These are phyloP conservation scores for Stephania yunnanensis DNA, from an alignment of 164 flowering plant species.

Conservation along the genomic window DNA sequence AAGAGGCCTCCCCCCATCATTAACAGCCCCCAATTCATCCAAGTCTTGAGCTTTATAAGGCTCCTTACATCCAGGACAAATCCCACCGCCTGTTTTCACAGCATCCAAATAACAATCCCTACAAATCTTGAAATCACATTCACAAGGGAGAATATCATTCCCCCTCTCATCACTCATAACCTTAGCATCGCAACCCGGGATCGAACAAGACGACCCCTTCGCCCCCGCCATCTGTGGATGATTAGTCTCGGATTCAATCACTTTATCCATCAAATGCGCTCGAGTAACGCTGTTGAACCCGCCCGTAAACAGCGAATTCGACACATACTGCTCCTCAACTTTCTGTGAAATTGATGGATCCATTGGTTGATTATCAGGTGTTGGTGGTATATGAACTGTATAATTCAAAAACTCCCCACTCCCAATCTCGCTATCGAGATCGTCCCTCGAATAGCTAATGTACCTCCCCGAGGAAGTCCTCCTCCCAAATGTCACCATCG, in stretches of 20 bases:
- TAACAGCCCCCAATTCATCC: conserved; percentile 26
- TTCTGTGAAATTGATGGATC: conserved; percentile 42
- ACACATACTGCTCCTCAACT: conserved; percentile 68
- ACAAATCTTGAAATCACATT: conserved; percentile 55
- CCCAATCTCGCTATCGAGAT: conserved; percentile 49
- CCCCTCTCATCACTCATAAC: conserved; percentile 62
- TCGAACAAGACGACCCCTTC: conserved; percentile 49
- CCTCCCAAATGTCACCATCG: conserved; percentile 36
- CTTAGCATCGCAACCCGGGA: conserved; percentile 51
- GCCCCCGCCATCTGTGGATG: conserved; percentile 77
- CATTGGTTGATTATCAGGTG: conserved; percentile 62
- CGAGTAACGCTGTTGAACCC: conserved; percentile 54
- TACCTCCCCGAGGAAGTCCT: conserved; percentile 57
- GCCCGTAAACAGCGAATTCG: conserved; percentile 62
- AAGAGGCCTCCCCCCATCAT: conserved; percentile 19
- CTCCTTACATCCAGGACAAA: conserved; percentile 60
- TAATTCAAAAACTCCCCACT: conserved; percentile 39
- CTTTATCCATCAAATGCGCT: conserved; percentile 69
- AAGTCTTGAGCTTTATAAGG: conserved; percentile 37
- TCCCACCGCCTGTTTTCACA: conserved; percentile 36
- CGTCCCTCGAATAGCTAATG: conserved; percentile 47
- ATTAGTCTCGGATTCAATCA: conserved; percentile 46
- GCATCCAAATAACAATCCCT: conserved; percentile 56
- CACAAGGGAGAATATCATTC: conserved; percentile 56
- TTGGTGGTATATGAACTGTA: conserved; percentile 58